Evolutionary conservation across 441 rosid genomes (phyloP).

Genomic region (Mallotus repandus): DNA sequence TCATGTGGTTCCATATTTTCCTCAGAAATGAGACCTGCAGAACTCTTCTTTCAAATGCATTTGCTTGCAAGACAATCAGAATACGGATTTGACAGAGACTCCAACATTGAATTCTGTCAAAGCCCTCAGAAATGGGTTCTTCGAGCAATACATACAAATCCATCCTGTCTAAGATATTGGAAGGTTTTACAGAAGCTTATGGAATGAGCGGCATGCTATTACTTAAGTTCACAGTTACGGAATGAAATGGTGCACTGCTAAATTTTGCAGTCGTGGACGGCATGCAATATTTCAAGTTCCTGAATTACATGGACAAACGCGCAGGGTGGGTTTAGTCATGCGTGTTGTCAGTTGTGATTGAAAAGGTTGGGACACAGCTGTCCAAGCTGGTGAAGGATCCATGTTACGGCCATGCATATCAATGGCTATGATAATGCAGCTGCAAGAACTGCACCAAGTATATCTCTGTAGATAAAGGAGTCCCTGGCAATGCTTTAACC

Average conservation of each 20-base stretch:
- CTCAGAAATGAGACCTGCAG: constrained; percentile 92
- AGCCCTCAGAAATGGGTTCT: constrained; percentile 84
- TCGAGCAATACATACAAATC: constrained; percentile 85
- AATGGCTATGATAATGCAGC: background rate
- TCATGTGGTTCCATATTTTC: constrained; percentile 5
- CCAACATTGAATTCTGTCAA: constrained; percentile 54
- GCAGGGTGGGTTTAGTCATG: background rate
- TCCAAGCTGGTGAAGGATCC: background rate
- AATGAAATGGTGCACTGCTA: background rate
- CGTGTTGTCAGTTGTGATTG: background rate
- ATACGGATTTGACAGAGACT: constrained; percentile 34
- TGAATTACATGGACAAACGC: background rate
- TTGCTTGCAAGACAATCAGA: constrained; percentile 60
- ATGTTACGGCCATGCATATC: background rate
- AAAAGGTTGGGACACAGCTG: background rate
- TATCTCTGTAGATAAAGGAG: background rate
- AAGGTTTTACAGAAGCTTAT: constrained; percentile 53
- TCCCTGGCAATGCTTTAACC: no score
- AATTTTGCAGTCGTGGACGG: background rate
- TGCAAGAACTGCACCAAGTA: background rate
- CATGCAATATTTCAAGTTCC: background rate
- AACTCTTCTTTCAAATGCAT: constrained; percentile 92
- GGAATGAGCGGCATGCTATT: constrained; percentile 12
- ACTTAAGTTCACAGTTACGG: no score
- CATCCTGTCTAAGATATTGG: constrained; percentile 82